These are phyloP conservation scores for Knoxdaviesia capensis DNA, from an alignment of 2,329 filamentous ascomycete genomes.

Conservation along the genomic window DNA sequence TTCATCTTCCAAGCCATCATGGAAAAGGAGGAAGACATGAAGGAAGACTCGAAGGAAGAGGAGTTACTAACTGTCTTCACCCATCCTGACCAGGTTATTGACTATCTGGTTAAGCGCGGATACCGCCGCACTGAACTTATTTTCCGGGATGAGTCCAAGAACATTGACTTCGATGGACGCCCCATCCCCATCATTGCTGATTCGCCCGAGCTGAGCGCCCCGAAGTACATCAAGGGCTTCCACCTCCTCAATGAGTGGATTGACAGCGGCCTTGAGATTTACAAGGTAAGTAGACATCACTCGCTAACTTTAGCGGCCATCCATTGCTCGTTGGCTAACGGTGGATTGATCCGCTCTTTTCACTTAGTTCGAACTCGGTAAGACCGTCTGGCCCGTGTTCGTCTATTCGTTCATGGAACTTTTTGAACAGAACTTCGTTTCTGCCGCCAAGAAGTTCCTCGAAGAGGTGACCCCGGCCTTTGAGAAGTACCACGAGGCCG, in stretches of 20 bases:
- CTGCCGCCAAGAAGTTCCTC: conserved; percentile 58
- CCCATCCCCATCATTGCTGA: conserved; percentile 34
- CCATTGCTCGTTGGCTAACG: no score
- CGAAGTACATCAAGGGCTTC: conserved; percentile 62
- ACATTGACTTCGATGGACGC: conserved; percentile 62
- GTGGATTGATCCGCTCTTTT: conserved; percentile 2
- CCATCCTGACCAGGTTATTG: conserved; percentile 41
- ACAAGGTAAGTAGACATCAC: conserved; percentile 43
- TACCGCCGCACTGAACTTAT: conserved; percentile 86
- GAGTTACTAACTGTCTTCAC: background rate
- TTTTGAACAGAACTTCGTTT: conserved; percentile 47
- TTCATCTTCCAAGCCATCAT: no score
- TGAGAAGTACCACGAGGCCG: conserved; percentile 58
- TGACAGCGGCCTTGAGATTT: conserved; percentile 79
- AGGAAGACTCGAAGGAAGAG: no score
- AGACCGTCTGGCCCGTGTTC: conserved; percentile 82
- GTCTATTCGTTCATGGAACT: conserved; percentile 82
- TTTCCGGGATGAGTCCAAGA: conserved; percentile 74
- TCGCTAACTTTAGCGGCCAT: background rate
- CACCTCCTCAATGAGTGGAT: conserved; percentile 62
- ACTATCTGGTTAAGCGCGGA: conserved; percentile 89
- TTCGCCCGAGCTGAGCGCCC: conserved; percentile 44
- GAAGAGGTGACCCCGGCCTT: conserved; percentile 48
- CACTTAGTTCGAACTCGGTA: conserved; percentile 58
- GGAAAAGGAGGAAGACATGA: no score